Conservation (phyloP, 257 asterid species). For the Nicotiana undulata region DNA sequence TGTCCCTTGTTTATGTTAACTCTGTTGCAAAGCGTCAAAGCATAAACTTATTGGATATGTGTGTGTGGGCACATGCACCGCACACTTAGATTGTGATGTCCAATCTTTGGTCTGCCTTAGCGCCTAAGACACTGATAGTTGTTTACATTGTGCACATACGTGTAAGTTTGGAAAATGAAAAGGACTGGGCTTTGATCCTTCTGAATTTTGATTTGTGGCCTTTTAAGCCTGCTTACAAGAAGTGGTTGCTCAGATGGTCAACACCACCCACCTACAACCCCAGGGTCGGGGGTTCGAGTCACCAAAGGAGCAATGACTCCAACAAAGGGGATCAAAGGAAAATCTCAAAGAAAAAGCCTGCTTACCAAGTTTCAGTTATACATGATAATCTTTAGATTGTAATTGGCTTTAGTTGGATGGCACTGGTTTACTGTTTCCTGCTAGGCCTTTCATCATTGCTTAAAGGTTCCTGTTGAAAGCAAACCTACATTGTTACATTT, state of each 20-base stretch:
- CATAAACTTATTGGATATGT: background rate
- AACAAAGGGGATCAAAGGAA: no score
- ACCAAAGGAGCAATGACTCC: no score
- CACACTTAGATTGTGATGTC: background rate
- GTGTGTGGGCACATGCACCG: no score
- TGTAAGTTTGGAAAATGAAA: background rate
- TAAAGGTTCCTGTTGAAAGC: background rate
- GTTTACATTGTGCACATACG: background rate
- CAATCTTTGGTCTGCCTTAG: background rate
- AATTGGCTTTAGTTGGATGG: background rate
- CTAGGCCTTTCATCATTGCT: background rate
- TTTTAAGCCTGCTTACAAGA: no score
- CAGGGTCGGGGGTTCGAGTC: no score
- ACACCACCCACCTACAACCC: no score
- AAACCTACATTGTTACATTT: background rate
- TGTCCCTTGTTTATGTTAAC: background rate
- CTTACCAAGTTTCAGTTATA: background rate
- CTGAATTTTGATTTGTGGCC: no score
- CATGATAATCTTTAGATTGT: background rate
- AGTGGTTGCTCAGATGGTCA: no score
- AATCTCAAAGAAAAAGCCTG: no score
- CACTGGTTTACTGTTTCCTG: background rate
- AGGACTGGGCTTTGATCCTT: background rate
- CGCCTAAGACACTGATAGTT: background rate
- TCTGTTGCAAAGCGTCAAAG: background rate